A percentile compares a stretch with the other conserved stretches of the same genome.
Conservation (phyloP, 768 basidiomycete genomes). For the Tulasnella sp. region DNA sequence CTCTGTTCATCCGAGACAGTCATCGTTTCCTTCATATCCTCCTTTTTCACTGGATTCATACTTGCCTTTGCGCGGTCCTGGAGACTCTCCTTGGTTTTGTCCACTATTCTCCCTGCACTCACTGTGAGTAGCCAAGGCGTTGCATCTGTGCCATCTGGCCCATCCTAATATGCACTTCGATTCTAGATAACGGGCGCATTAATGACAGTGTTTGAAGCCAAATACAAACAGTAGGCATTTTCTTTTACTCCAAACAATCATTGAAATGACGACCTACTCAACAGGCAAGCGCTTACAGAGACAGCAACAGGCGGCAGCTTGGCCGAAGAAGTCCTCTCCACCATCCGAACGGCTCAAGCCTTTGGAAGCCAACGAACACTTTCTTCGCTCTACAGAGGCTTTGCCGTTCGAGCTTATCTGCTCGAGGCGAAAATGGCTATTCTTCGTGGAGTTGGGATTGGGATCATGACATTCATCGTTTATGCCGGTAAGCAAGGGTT, state of each 20-base stretch:
- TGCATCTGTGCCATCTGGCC: no score
- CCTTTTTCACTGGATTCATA: conserved; percentile 72
- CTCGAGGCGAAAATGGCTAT: conserved; percentile 49
- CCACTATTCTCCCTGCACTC: conserved; percentile 77
- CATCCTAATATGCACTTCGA: neutral
- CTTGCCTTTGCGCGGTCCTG: conserved; percentile 46
- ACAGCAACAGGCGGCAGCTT: conserved; percentile 70
- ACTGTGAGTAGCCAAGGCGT: conserved; percentile 19
- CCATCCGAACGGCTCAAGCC: conserved; percentile 79
- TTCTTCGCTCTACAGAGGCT: conserved; percentile 49
- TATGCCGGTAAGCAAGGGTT: conserved; percentile 31
- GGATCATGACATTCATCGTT: conserved; percentile 68
- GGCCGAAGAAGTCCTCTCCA: conserved; percentile 88
- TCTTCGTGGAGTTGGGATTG: conserved; percentile 35
- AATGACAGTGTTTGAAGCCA: conserved; percentile 57
- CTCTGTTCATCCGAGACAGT: conserved; percentile 21
- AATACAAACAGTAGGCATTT: conserved; percentile 49
- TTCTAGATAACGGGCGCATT: conserved; percentile 44
- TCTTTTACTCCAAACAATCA: neutral
- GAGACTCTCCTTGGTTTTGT: conserved; percentile 75
- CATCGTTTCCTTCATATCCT: conserved; percentile 46
- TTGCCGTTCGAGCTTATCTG: conserved; percentile 40
- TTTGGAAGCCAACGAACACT: conserved; percentile 72
- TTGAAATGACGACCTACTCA: conserved; percentile 1
- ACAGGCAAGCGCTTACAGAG: conserved; percentile 53